Conservation (phyloP, 129 eudicot genomes). For the Daucus carota region DH1_v3.0 NC_030383.2:1341001-1341500, state of each 20-base stretch:
- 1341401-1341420: background rate
- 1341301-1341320: background rate
- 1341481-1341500: background rate
- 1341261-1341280: background rate
- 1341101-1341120: background rate
- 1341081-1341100: background rate
- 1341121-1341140: background rate
- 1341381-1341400: background rate
- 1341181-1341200: slow-evolving; percentile 57
- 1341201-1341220: slow-evolving; percentile 82
- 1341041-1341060: background rate
- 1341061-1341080: no score
- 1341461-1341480: background rate
- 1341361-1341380: background rate
- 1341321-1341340: background rate
- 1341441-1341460: background rate
- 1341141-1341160: slow-evolving; percentile 4
- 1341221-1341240: slow-evolving; percentile 85
- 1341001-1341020: background rate
- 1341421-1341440: background rate
- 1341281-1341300: background rate
- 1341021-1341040: slow-evolving; percentile 2
- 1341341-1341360: background rate
- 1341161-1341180: background rate
- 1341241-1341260: slow-evolving; percentile 70